Evolutionary conservation across 305 asterid species (phyloP), one percentile per base, ranked within the genome.

Genomic region (Fraxinus xanthoxyloides): DNA sequence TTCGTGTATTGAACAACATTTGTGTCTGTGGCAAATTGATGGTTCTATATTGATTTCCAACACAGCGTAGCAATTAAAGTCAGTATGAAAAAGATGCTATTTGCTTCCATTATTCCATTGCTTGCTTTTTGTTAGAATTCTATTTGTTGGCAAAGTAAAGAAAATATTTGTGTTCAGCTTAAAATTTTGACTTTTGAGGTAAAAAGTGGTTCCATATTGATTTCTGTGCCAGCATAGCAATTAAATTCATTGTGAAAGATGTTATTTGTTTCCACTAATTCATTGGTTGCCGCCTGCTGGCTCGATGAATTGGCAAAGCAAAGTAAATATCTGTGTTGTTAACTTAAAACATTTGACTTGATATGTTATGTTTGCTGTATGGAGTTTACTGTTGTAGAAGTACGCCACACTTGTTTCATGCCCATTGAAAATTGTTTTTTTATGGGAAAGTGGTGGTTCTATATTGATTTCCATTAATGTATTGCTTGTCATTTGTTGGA

Each of bases 21-120:
- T 21, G 9, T 67, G 78, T 31, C 81, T 77, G 82, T 48, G 82
- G 38, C 59, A 12, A 70, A 46, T 59, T 76, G 67, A 28, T 24
- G 28, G 32, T 72, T 30, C 9, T 43, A 28, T 51, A 35, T 38
- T 77, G 76, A n/a, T 82, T 70, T 75, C 38, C 19, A 67, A 5
- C 35, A 61, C 74, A 4, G 38, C 21, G 13, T 9, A 3, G 40
- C 75, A 30, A 32, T 15, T 70, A 70, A 32, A 70, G 46, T 70
- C 24, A 32, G 23, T 17, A 32, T 24, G 26, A 32, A 32, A 70
- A 30, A 10, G 26, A 30, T 70, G 24, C 17, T 70, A 6, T 70
- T 32, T 70, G 46, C 36, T 32, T 70, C 6, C 43, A 31, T 17
- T 32, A 32, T 32, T 70, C 43, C 46, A 70, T 70, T 10, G 76